Base-by-base conservation (phyloP, 345 rosid genomes). In the Ailanthus altissimus region DNA sequence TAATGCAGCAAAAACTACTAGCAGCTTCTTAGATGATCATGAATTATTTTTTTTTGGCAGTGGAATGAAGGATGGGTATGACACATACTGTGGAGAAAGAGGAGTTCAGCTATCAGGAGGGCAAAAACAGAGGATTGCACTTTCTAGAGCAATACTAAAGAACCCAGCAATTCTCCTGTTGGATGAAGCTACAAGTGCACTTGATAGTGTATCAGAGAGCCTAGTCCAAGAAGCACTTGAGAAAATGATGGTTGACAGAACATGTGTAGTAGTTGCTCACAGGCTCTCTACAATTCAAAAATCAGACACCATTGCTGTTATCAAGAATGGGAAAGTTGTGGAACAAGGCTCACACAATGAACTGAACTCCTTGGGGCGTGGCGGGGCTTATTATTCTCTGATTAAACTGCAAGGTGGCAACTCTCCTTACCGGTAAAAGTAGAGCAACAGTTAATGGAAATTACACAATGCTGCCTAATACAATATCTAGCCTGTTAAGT, bases 171-270 rank as follows among this genome's bases (percentile, higher is more conserved):
- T 93, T 83, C 84, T 93, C 13, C 78, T 91, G 53, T 79, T 91
- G 25, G 97, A 93, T 38, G 97, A 93, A 75, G 94, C 97, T 0
- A 91, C 97, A 0, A 91, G 98, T 67, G 94, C 94, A 16, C 87
- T 89, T 11, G 92, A 90, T 67, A 90, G 89, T 51, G 77, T 86
- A 5, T 90, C 92, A 7, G 92, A 89, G 53, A 86, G 80, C 76
- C 67, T 86, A 54, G 89, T 87, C 65, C 91, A 90, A 79, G 90
- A 81, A 74, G 88, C 92, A 59, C 90, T 89, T 2, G 94, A 87
- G 85, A 90, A 87, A 81, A 87, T 90, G 91, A 85, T 87, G 94
- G 88, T 77, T 8, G 80, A 77, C 3, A 79, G 90, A 77, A 85
- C 92, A 42, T 86, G 92, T 40, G 74, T 87, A 15, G 85, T 84